Base-by-base conservation (phyloP, 495 filamentous ascomycete species). In the Hamigera avellanea region DNA sequence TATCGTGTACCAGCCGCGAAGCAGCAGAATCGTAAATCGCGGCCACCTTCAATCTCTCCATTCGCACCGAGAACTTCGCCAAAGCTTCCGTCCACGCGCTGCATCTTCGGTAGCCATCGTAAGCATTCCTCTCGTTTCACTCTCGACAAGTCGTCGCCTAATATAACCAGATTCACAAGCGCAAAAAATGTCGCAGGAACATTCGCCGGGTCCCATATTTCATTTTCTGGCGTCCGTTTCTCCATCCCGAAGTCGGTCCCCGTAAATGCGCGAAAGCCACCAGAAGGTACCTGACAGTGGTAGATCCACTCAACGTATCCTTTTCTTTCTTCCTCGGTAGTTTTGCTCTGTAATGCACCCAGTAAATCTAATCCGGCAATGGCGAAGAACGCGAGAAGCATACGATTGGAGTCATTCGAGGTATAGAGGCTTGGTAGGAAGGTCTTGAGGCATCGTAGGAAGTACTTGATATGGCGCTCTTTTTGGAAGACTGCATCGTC, bases 101-200 rank as follows among this genome's bases (percentile, higher is more conserved):
- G 91, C 59, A 95, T 48, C 40, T 59, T 73, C 37, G 63, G 70
- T 35, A 98, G 62, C 81, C 87, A 93, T 23, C 57, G 49, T 41
- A 95, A 54, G 46, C 80, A 81, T 37, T 72, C 72, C 30, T 46
- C 64, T 39, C 81, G 71, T 48, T 80, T 74, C 13, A 96, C 75
- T 6, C 79, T 57, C 12, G 69, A 63, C 33, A 84, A 56, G 39
- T 83, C 75, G 40, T 93, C 83, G 0, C 81, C 81, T 14, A 95
- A 53, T n/a, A 88, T 64, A 1, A 79, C 64, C 14, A 98, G 54
- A 12, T 77, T 68, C 19, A 78, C 66, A 31, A 96, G 66, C 3
- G 91, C 89, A 64, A 96, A 93, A 55, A 79, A 83, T 0, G 86
- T 95, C 13, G 84, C 84, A 0, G 87, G 75, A 10, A 95, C 57